Percentiles rank a stretch among this genome's conserved stretches.
These are phyloP conservation scores for Davidsoniella eucalypti DNA, from an alignment of 2,329 filamentous ascomycete genomes.

Conservation along the genomic window DNA sequence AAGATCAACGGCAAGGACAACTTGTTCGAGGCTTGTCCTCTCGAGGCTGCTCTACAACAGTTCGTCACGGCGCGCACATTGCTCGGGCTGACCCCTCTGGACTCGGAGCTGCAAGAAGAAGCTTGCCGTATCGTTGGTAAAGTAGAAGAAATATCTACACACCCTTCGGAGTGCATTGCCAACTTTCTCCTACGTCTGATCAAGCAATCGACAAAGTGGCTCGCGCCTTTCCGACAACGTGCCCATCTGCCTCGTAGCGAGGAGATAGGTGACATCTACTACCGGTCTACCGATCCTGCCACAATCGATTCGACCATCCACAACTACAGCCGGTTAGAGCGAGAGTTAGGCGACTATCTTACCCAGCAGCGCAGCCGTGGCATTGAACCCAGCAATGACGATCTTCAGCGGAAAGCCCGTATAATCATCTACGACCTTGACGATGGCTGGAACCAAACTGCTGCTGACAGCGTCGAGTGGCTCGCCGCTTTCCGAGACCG, in stretches of 20 bases:
- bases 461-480: constrained; percentile 39
- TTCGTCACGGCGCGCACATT: constrained; percentile 34
- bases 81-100: constrained; percentile 42
- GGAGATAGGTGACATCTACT: constrained; percentile 32
- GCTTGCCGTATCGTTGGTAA: constrained; percentile 40
- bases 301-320: constrained; percentile 44
- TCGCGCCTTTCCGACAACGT: constrained; percentile 37
- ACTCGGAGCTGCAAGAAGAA: constrained; percentile 42
- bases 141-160: constrained; percentile 35
- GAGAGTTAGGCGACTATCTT: constrained; percentile 38
- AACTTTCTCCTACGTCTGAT: constrained; percentile 41
- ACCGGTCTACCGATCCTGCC: constrained; percentile 34
- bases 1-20: constrained; percentile 42
- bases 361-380: constrained; percentile 28
- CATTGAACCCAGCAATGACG: constrained; percentile 33
- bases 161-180: constrained; percentile 32
- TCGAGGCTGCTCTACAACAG: constrained; percentile 37
- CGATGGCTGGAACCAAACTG: constrained; percentile 48
- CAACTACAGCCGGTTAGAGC: constrained; percentile 39
- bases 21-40: constrained; percentile 38
- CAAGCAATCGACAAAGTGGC: constrained; percentile 34
- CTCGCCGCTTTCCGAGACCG: constrained; percentile 35
- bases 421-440: constrained; percentile 46
- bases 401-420: constrained; percentile 39
- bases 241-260: constrained; percentile 40